Evolutionary conservation across 768 basidiomycete genomes (phyloP), one percentile per base, ranked within the genome.

Genomic region (Pleurotus tuoliensis): DNA sequence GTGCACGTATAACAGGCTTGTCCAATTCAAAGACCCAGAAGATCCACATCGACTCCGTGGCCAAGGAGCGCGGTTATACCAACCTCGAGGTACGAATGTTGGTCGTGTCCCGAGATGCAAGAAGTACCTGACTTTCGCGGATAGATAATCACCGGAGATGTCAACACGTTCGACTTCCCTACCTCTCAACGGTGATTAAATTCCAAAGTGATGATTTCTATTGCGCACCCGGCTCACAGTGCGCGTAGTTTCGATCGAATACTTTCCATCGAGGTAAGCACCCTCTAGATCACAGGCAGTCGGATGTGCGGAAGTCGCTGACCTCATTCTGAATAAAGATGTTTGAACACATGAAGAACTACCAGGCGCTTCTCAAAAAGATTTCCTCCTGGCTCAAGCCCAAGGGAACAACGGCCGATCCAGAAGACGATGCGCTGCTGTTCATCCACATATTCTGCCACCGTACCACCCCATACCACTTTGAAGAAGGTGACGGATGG

Each of bases 341-440:
- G 83, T 86, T 87, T 61, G 86, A 88, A 63, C 87, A 88, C 66
- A 86, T 88, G 85, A 87, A 88, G 70, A 87, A 87, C 64, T 88
- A 88, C 69, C 72, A 86, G 55, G 66, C 69, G 7, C 77, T 89
- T 7, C 72, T 88, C 57, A 68, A 71, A 52, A 88, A 88, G 64
- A 67, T 88, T 27, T 78, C 83, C 1, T 79, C 77, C 7, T 90
- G 87, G 87, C 75, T 89, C 11, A 73, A 78, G 25, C 80, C 83
- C 4, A 71, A 67, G 15, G 34, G 30, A 15, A 20, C 57, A 27
- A 27, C 57, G 22, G 60, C 62, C 25, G 46, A 61, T 38, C 38
- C 58, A 22, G 24, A 50, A 58, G 72, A 73, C 8, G 78, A 80
- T 24, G 73, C 83, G 0, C 74, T 87, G 0, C 68, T 88, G 24